A percentile compares a stretch with the other conserved stretches of the same genome.
These are phyloP conservation scores for Hibiscus mutabilis DNA, from an alignment of 345 rosid species.

Conservation along the genomic window DNA sequence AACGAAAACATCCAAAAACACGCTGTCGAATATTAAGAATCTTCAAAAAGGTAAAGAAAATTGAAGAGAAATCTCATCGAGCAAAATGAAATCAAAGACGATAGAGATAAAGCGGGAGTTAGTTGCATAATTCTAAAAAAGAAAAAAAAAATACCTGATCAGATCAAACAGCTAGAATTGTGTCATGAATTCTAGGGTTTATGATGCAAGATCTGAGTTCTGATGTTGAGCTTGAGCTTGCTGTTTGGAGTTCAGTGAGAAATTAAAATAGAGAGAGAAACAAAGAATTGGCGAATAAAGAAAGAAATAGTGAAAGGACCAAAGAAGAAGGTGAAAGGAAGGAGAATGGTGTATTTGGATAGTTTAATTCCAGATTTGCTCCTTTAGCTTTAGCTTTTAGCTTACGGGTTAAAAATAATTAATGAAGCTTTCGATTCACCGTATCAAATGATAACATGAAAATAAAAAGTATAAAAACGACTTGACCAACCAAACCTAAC, in stretches of 20 bases:
- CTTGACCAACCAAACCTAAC: too few relatives aligned
- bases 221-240: neutral
- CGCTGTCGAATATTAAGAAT: neutral
- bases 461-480: too few relatives aligned
- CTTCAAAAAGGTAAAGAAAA: neutral
- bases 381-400: neutral
- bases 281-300: neutral
- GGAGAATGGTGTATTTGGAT: neutral
- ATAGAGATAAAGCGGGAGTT: neutral
- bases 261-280: neutral
- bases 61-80: neutral
- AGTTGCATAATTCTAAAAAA: neutral
- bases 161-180: slow-evolving; percentile 13
- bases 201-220: slow-evolving; percentile 23
- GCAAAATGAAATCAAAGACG: neutral
- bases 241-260: slow-evolving; percentile 10
- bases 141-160: slow-evolving; percentile 14
- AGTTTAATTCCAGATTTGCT: neutral
- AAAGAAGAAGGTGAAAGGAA: neutral
- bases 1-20: neutral
- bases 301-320: neutral
- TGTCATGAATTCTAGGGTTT: slow-evolving; percentile 8
- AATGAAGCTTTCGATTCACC: too few relatives aligned
- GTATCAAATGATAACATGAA: too few relatives aligned
- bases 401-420: neutral